These are phyloP conservation scores for Schizosaccharomyces osmophilus DNA, from an alignment of 805 yeast species.

Conservation along the genomic window DNA sequence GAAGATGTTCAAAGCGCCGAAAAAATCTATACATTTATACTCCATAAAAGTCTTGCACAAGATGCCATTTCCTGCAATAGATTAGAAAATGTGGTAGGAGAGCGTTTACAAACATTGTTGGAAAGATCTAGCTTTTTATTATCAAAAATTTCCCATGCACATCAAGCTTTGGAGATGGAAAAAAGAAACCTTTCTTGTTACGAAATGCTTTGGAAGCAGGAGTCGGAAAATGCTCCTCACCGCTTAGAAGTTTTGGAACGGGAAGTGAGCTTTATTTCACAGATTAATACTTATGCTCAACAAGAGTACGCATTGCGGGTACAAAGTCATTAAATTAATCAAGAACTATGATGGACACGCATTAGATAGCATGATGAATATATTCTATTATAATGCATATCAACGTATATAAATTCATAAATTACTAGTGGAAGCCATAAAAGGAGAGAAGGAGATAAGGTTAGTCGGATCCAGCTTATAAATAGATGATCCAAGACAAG, in stretches of 20 bases:
- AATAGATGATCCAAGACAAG: neutral
- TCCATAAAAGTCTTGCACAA: neutral
- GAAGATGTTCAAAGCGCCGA: neutral
- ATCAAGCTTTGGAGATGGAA: neutral
- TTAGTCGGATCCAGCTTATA: neutral
- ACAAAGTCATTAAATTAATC: neutral
- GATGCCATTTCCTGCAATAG: neutral
- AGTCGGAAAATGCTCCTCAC: neutral
- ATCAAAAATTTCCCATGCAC: neutral
- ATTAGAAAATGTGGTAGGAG: neutral
- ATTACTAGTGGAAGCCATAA: neutral
- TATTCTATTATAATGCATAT: neutral
- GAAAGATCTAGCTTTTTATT: neutral
- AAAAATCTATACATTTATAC: neutral
- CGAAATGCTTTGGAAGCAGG: neutral
- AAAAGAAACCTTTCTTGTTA: neutral
- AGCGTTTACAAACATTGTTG: neutral
- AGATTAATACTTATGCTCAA: neutral
- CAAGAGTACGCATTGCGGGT: neutral
- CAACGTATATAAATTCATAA: neutral
- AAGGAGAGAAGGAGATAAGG: neutral
- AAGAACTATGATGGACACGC: neutral
- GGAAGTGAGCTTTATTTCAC: neutral
- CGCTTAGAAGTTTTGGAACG: neutral
- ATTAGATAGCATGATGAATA: neutral